Conservation (phyloP, 2,329 filamentous ascomycete genomes). For the Aspergillus chevalieri region DNA sequence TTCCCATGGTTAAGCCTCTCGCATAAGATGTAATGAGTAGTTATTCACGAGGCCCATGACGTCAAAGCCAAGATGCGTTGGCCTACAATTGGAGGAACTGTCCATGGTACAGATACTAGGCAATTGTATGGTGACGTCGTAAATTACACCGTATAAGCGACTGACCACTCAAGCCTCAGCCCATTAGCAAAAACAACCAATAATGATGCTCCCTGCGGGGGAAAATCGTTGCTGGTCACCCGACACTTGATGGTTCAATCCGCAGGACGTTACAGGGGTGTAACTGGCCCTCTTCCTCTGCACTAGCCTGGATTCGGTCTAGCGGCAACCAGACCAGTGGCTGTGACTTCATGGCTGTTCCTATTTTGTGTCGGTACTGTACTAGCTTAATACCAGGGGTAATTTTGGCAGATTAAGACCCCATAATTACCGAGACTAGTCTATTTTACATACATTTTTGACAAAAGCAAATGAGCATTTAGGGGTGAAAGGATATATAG, state of each 20-base stretch:
- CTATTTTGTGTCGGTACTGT: background rate
- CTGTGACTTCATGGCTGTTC: background rate
- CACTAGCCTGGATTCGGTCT: too few relatives aligned
- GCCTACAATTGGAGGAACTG: too few relatives aligned
- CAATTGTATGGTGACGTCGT: background rate
- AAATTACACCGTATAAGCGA: background rate
- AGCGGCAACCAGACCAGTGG: constrained; percentile 2
- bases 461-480: background rate
- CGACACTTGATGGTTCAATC: constrained; percentile 17
- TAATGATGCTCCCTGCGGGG: constrained; percentile 18
- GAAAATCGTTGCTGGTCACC: constrained; percentile 36
- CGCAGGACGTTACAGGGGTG: background rate
- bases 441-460: background rate
- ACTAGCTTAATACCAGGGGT: background rate
- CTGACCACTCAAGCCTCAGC: background rate
- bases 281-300: background rate
- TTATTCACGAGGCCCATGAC: too few relatives aligned
- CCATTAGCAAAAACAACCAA: constrained; percentile 15
- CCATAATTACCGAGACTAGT: background rate
- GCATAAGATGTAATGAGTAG: too few relatives aligned
- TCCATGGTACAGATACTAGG: too few relatives aligned
- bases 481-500: background rate
- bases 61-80: too few relatives aligned
- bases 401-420: background rate
- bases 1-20: too few relatives aligned